Evolutionary conservation across 192 early-diverging fungal genomes (phyloP).

Genomic region (Rhizoclosmatium globosum): DNA sequence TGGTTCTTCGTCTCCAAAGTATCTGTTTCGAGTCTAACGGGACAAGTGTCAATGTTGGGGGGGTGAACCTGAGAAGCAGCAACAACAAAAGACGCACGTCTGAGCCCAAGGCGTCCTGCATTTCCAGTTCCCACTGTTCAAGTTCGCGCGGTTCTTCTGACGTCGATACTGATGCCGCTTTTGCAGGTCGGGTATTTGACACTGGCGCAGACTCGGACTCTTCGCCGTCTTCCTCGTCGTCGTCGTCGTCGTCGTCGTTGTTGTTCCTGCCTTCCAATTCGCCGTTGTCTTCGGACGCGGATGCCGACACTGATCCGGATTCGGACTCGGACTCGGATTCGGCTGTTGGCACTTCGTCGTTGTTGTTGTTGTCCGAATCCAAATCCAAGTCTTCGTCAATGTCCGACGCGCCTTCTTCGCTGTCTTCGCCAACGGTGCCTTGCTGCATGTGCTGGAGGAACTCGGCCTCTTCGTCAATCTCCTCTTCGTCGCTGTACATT

Average conservation of each 20-base stretch:
- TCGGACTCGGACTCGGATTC: not conserved
- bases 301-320: slow-evolving; percentile 8
- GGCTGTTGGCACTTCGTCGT: not conserved
- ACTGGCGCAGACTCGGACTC: not conserved
- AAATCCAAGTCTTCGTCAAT: not conserved
- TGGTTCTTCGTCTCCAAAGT: slow-evolving; percentile 9
- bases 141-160: not conserved
- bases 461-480: slow-evolving; percentile 26
- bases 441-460: slow-evolving; percentile 21
- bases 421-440: not conserved
- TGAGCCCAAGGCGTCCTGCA: slow-evolving; percentile 1
- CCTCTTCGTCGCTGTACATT: slow-evolving; percentile 1
- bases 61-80: not conserved
- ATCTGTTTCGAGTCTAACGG: not conserved
- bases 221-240: slow-evolving; percentile 15
- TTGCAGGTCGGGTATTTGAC: not conserved
- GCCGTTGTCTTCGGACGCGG: not conserved
- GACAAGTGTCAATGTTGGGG: not conserved
- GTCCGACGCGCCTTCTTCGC: slow-evolving; percentile 3
- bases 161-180: not conserved
- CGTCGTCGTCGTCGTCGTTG: slow-evolving; percentile 15
- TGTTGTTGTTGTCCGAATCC: not conserved
- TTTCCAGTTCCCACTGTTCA: slow-evolving; percentile 13
- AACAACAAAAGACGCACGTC: not conserved
- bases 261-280: slow-evolving; percentile 13